These are phyloP conservation scores for Penicillium paradoxum DNA, from an alignment of 495 filamentous ascomycete genomes.

Conservation along the genomic window DNA sequence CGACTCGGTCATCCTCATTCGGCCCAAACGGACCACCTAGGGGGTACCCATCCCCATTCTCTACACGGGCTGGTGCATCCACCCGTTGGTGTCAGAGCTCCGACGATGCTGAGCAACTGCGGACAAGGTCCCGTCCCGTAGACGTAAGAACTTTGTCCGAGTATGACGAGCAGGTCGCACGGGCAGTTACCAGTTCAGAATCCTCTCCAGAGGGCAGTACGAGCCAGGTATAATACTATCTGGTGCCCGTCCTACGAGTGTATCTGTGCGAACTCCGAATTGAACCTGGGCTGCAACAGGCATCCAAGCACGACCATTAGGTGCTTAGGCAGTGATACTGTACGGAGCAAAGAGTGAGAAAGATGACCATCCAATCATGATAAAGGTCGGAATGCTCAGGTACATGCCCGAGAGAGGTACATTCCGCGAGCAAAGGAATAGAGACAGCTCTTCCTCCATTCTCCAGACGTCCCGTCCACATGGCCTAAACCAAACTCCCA, in stretches of 20 bases:
- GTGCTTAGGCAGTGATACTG: background rate
- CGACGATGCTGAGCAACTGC: background rate
- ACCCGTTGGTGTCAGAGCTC: slow-evolving; percentile 3
- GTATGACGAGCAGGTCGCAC: slow-evolving; percentile 6
- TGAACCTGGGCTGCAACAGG: background rate
- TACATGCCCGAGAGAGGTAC: background rate
- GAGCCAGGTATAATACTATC: background rate
- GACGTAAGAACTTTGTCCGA: slow-evolving; percentile 10
- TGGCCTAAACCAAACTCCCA: slow-evolving; percentile 7
- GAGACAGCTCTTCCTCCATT: no score
- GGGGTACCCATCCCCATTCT: background rate
- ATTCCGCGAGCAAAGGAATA: background rate
- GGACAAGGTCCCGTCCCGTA: slow-evolving; percentile 1
- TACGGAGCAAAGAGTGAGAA: background rate
- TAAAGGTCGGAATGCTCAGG: background rate
- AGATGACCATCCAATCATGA: background rate
- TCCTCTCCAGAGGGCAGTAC: background rate
- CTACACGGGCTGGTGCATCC: slow-evolving; percentile 8
- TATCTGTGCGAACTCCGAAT: slow-evolving; percentile 2
- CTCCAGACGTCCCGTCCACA: slow-evolving; percentile 32
- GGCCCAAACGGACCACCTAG: background rate
- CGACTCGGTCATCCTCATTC: background rate
- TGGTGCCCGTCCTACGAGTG: background rate
- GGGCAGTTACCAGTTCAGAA: background rate
- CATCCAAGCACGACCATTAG: background rate